A percentile compares a stretch with the other conserved stretches of the same genome.
These are phyloP conservation scores for Eutrema salsugineum DNA, from an alignment of 441 rosid species.

Conservation along the genomic window DNA sequence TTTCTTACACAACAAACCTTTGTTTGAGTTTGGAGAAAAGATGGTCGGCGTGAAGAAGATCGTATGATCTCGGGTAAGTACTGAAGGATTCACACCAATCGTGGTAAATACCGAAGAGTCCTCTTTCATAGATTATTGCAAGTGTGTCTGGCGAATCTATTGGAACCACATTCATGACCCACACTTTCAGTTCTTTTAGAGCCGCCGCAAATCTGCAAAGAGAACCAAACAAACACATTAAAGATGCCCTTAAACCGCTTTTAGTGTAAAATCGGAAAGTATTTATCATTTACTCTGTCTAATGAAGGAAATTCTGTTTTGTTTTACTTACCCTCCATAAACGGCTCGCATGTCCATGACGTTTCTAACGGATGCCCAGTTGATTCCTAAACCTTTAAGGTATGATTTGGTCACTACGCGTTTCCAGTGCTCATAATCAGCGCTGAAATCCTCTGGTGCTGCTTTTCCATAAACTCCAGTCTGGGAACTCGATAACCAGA, in stretches of 20 bases:
- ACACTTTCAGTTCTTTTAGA: constrained; percentile 66
- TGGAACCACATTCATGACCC: constrained; percentile 96
- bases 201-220: constrained; percentile 86
- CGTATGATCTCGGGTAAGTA: constrained; percentile 92
- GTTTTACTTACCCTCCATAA: constrained; percentile 79
- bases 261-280: background rate
- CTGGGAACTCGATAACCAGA: constrained; percentile 76
- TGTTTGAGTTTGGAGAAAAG: constrained; percentile 75
- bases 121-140: constrained; percentile 87
- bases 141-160: constrained; percentile 86
- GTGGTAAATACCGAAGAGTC: constrained; percentile 90
- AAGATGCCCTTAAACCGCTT: background rate
- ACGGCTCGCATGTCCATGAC: constrained; percentile 97
- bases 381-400: constrained; percentile 71
- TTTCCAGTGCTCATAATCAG: constrained; percentile 87
- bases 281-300: background rate
- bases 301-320: background rate
- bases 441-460: constrained; percentile 78
- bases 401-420: constrained; percentile 78
- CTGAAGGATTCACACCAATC: constrained; percentile 97
- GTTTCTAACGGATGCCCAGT: constrained; percentile 81
- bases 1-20: constrained; percentile 41
- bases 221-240: constrained; percentile 12
- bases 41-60: constrained; percentile 96
- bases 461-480: constrained; percentile 89